Evolutionary conservation across 2,329 filamentous ascomycete species (phyloP), one percentile per base, ranked within the genome.

Genomic region (Hansfordia pulvinata): DNA sequence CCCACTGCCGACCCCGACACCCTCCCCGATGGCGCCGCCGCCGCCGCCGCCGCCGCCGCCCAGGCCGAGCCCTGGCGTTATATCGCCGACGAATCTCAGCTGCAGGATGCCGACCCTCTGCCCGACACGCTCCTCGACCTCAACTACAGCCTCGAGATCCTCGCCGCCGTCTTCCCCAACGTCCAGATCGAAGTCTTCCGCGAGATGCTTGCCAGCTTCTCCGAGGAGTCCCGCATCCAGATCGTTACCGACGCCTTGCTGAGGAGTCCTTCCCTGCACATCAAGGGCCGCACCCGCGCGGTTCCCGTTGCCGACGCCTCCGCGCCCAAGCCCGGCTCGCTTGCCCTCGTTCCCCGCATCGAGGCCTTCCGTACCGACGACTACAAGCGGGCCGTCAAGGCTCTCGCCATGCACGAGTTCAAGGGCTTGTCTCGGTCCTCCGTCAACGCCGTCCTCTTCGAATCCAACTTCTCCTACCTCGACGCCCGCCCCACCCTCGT

Each of bases 121-220:
- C 56, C 65, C 19, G 65, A 69, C 20, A 68, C 83, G 40, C 60
- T 85, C 14, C 61, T 68, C 37, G 69, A 77, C 31, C 62, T 88
- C 25, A 88, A 88, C 53, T 59, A 60, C 26, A 66, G 72, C 39
- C 69, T 90, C 35, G 67, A 69, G 33, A 70, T 65, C 9, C 65
- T 90, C 22, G 69, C 73, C 13, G 70, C 70, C 25, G 64, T 86
- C 7, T 90, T 90, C 37, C 82, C 82, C 16, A 72, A 86, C 49
- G 62, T 86, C n/a, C 77, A 84, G 49, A 62, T 81, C 32, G 79
- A 86, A 38, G 81, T 86, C 11, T 83, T 90, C 44, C 70, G 81
- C 23, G 81, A 88, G 56, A 80, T 90, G 68, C 69, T 90, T 25
- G 55, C 64, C 20, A 78, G 62, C 42, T 78, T 86, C 44, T 76